These are phyloP conservation scores for Priceomyces castillae DNA, from an alignment of 805 yeast species.

Conservation along the genomic window DNA sequence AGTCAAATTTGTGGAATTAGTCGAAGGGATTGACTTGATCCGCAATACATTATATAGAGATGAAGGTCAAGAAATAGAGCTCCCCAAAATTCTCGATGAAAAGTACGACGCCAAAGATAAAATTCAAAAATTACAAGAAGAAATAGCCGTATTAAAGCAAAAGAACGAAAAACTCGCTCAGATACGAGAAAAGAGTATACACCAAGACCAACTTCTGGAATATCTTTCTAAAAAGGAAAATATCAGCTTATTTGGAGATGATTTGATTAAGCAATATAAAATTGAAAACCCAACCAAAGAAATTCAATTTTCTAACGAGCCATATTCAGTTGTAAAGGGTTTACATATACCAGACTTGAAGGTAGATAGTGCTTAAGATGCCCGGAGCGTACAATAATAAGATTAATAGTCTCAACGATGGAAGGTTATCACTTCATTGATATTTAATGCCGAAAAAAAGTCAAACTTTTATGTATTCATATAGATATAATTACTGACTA, in stretches of 20 bases:
- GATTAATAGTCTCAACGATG: no score
- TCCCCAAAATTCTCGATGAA: conserved; percentile 16
- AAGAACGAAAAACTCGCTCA: conserved; percentile 2
- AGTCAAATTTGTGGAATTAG: conserved; percentile 32
- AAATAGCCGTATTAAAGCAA: conserved; percentile 11
- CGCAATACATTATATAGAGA: conserved; percentile 23
- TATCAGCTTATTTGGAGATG: conserved; percentile 13
- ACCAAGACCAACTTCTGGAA: conserved; percentile 12
- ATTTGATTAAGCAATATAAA: conserved; percentile 15
- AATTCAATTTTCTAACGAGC: conserved; percentile 14
- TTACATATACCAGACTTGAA: not conserved
- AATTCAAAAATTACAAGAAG: conserved; percentile 20
- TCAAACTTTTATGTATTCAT: not conserved
- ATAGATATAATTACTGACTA: not conserved
- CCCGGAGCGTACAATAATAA: no score
- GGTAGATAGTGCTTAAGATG: no score
- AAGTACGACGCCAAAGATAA: conserved; percentile 14
- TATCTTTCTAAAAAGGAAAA: conserved; percentile 14
- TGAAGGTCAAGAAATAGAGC: conserved; percentile 11
- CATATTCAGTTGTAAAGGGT: conserved; percentile 9
- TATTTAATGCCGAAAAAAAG: not conserved
- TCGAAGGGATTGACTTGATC: conserved; percentile 35
- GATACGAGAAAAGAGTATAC: not conserved
- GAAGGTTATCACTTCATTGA: no score
- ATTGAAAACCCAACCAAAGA: conserved; percentile 13